A percentile compares a stretch with the other conserved stretches of the same genome.
phyloP scores from a whole-genome alignment of 176 grass and related monocot genomes.

The Eleusine coracana region DNA sequence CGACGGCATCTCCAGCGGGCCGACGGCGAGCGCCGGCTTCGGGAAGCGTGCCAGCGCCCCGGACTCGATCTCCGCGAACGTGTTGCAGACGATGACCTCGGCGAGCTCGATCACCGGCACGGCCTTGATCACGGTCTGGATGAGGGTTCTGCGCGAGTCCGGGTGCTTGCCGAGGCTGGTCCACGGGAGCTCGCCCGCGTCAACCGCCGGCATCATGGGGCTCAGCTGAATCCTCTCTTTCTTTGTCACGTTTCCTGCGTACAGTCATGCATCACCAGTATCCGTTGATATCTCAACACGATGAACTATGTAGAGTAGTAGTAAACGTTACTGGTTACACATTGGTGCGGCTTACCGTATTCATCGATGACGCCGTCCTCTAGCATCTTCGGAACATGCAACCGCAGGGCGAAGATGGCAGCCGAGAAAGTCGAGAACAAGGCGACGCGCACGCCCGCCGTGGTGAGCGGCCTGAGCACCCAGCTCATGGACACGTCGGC shows the following conservation, averaged over 20 bases:
- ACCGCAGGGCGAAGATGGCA: conserved; percentile 27
- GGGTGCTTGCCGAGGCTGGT: neutral
- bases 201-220: conserved; percentile 36
- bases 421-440: conserved; percentile 48
- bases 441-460: conserved; percentile 27
- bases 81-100: conserved; percentile 62
- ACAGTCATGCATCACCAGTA: neutral
- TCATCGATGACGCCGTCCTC: conserved; percentile 51
- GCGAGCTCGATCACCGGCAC: neutral
- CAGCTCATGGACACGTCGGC: conserved; percentile 51
- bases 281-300: neutral
- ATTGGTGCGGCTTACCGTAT: conserved; percentile 43
- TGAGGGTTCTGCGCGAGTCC: neutral
- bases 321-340: neutral
- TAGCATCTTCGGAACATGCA: conserved; percentile 50
- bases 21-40: conserved; percentile 42
- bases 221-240: conserved; percentile 42
- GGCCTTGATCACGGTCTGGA: conserved; percentile 18
- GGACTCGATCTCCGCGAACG: conserved; percentile 51
- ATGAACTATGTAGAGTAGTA: neutral
- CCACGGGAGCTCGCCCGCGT: conserved; percentile 37
- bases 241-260: conserved; percentile 28
- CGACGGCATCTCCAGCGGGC: conserved; percentile 26
- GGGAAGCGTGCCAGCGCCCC: conserved; percentile 41
- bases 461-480: conserved; percentile 31